Evolutionary conservation across 768 basidiomycete species (phyloP).

Genomic region (Leccinum longicurvipes): DNA sequence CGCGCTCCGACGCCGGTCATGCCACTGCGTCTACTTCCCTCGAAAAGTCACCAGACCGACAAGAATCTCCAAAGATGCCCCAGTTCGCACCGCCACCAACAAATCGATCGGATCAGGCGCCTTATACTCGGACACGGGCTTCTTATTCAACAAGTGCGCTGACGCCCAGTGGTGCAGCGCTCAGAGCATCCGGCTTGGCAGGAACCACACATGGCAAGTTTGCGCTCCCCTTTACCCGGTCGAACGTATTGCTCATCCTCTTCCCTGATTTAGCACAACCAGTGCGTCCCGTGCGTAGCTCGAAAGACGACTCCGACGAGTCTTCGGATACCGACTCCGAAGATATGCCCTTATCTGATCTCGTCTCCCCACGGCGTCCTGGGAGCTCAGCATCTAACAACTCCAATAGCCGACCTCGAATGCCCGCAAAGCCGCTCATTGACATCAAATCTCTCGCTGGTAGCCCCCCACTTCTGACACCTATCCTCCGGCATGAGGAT

Average conservation of each 20-base stretch:
- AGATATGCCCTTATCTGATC: slow-evolving; percentile 61
- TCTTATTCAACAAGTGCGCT: slow-evolving; percentile 60
- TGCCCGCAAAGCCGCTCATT: slow-evolving; percentile 43
- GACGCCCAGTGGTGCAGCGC: slow-evolving; percentile 48
- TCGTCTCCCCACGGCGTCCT: slow-evolving; percentile 62
- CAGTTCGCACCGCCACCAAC: slow-evolving; percentile 32
- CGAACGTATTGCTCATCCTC: background rate
- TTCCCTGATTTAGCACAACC: slow-evolving; percentile 3
- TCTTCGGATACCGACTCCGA: slow-evolving; percentile 45
- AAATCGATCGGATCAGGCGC: slow-evolving; percentile 3
- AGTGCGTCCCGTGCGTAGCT: background rate
- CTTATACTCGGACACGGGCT: slow-evolving; percentile 38
- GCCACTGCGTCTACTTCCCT: background rate
- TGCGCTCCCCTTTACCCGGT: background rate
- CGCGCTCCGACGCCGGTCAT: slow-evolving; percentile 23
- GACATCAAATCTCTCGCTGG: slow-evolving; percentile 32
- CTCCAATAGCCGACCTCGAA: slow-evolving; percentile 27
- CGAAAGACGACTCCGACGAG: slow-evolving; percentile 21
- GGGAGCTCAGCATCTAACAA: slow-evolving; percentile 51
- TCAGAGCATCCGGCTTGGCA: slow-evolving; percentile 44
- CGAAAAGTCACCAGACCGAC: background rate
- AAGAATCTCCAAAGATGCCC: slow-evolving; percentile 11
- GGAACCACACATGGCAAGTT: slow-evolving; percentile 33
- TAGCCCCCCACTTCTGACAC: slow-evolving; percentile 36
- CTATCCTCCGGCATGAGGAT: slow-evolving; percentile 28